Evolutionary conservation across 768 basidiomycete genomes (phyloP), one percentile per base, ranked within the genome.

Genomic region (Kwoniella bestiolae): DNA sequence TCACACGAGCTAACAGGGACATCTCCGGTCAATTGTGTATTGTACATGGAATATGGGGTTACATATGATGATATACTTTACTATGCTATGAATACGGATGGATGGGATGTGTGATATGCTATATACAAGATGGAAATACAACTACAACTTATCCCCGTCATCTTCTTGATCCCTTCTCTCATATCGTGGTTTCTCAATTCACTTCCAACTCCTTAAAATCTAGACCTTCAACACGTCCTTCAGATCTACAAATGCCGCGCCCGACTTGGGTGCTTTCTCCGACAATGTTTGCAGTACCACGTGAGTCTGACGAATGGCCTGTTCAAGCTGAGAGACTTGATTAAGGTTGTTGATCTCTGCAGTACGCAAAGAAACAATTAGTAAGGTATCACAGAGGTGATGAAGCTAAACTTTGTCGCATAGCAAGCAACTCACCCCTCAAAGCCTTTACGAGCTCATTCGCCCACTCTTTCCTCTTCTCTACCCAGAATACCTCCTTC

Each of bases 381-480:
- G n/a, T n/a, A n/a, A n/a, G n/a, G n/a, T n/a, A n/a, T n/a, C n/a
- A n/a, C n/a, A n/a, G n/a, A n/a, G n/a, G n/a, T n/a, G n/a, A n/a
- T n/a, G 34, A 12, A 35, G 34, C 34, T 12, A 57, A 38, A 50
- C 50, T 38, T n/a, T 21, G n/a, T 6, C 25, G n/a, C n/a, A n/a
- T n/a, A n/a, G n/a, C n/a, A n/a, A 7, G 32, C 7, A 12, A 63
- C 55, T 49, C n/a, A 66, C 38, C 52, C 23, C 55, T 50, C 18
- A 46, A 18, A 2, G 25, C 44, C 78, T 87, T 85, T 72, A 94
- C 93, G 41, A 93, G 79, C 81, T 91, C 90, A 64, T 86, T 88
- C 29, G 90, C 89, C 60, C 93, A 84, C 35, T 84, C 79, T 58
- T 86, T 83, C 65, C 90, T 84, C 31, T 90, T 87, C 46, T 85